These are phyloP conservation scores for Clonostachys byssicola DNA, from an alignment of 2,329 filamentous ascomycete species.

Conservation along the genomic window DNA sequence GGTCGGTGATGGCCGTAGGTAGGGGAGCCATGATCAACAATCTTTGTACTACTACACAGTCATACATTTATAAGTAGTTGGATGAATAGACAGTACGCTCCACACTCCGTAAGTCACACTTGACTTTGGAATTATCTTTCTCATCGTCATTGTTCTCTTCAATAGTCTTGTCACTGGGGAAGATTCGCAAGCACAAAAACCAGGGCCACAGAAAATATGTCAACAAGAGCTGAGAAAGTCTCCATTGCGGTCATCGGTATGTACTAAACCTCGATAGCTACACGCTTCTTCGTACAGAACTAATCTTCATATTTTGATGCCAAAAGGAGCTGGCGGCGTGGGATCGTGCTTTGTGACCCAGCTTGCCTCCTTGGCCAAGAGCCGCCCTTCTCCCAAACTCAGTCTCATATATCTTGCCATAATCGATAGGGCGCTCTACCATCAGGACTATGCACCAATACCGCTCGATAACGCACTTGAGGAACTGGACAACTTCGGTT, in stretches of 20 bases:
- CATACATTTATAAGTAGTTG: no score
- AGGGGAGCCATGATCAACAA: no score
- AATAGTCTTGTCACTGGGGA: no score
- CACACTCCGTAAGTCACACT: no score
- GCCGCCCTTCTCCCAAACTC: conserved; percentile 65
- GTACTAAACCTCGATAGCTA: background rate
- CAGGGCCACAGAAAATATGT: no score
- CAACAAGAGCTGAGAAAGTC: conserved; percentile 37
- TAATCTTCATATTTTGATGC: background rate
- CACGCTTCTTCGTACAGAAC: background rate
- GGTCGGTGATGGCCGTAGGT: no score
- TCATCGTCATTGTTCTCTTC: no score
- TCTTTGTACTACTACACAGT: no score
- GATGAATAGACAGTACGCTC: no score
- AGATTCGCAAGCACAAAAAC: no score
- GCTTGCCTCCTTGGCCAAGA: conserved; percentile 62
- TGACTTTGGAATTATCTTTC: no score
- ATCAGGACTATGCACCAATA: conserved; percentile 65
- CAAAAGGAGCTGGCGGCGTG: conserved; percentile 80
- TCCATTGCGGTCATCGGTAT: conserved; percentile 49
- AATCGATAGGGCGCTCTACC: conserved; percentile 78
- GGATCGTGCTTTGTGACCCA: conserved; percentile 88
- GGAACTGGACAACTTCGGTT: conserved; percentile 57
- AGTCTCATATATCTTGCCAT: conserved; percentile 82
- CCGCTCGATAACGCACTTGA: conserved; percentile 53